phyloP scores from a whole-genome alignment of 257 asterid genomes.

The Salvia miltiorrhiza region DNA sequence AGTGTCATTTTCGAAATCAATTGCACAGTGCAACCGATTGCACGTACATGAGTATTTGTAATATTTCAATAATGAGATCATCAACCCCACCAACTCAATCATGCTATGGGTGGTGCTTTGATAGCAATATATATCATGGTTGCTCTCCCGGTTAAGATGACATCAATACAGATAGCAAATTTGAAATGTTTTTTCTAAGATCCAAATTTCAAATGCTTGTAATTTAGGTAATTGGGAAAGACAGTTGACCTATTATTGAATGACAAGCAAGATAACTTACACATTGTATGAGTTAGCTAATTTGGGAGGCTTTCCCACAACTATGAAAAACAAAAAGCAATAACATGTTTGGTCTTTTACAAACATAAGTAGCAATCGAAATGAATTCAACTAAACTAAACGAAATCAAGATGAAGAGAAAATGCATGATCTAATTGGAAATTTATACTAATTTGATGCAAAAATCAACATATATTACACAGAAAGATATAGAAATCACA shows the following conservation, averaged over 20 bases:
- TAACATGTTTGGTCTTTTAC: neutral
- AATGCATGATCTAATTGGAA: neutral
- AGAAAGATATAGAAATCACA: neutral
- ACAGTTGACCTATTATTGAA: neutral
- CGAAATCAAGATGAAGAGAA: neutral
- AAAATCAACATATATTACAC: no score
- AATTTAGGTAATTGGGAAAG: neutral
- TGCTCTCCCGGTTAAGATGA: no score
- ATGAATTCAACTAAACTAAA: neutral
- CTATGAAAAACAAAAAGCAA: neutral
- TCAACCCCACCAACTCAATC: no score
- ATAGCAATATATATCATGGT: no score
- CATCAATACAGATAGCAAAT: no score
- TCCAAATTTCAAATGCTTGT: neutral
- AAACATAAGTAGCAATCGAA: neutral
- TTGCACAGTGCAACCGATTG: no score
- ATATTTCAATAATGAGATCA: no score
- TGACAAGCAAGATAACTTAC: neutral
- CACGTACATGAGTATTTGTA: no score
- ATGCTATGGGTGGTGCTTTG: no score
- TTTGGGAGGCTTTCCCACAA: neutral
- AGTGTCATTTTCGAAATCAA: no score
- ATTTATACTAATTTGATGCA: neutral
- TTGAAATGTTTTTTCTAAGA: no score
- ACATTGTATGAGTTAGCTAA: neutral